Base-by-base conservation (phyloP, 163 green algal species). In the Chlorella variabilis region DNA sequence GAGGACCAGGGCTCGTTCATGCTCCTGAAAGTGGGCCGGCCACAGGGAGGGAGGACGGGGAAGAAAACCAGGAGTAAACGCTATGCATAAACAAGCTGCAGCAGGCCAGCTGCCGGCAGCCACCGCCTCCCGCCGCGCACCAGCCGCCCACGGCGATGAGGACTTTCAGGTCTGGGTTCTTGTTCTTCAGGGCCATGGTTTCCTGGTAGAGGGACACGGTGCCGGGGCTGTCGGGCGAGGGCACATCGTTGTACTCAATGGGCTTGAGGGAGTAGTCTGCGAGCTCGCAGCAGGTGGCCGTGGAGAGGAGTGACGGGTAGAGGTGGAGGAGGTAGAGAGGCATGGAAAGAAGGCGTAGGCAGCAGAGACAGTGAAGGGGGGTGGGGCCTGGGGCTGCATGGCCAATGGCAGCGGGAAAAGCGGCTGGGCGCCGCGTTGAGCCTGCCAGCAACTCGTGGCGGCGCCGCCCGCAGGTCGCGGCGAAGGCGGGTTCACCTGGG, bases 221-320 rank as follows among this genome's bases (percentile, higher is more conserved):
- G 29, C 7, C 15, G 9, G 59, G 59, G 59, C 38, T 67, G 27
- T 18, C 59, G n/a, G 59, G 59, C 20, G 8, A 9, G 9, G 59
- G 59, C 13, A 75, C 62, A n/a, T 85, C 80, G 21, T 85, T 85
- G 68, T 73, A 85, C 54, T 85, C 80, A 4, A 85, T 29, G 7
- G 65, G 75, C 38, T 84, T 84, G 17, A 77, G 27, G 3, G 79
- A 69, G 36, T 70, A 79, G 34, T 84, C 79, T 84, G 68, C n/a
- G n/a, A n/a, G n/a, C n/a, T n/a, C n/a, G n/a, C 78, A 51, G 7
- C 4, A 33, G 21, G 2, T 9, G 20, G 15, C 42, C 7, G 48
- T 20, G 31, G 33, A 15, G 20, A 21, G 27, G 23, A n/a, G 33
- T n/a, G 2, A 27, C 15, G 29, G 2, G 63, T 8, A 29, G 13